phyloP scores from a whole-genome alignment of 1,284 basidiomycete genomes.

The Meripilus lineatus region DNA sequence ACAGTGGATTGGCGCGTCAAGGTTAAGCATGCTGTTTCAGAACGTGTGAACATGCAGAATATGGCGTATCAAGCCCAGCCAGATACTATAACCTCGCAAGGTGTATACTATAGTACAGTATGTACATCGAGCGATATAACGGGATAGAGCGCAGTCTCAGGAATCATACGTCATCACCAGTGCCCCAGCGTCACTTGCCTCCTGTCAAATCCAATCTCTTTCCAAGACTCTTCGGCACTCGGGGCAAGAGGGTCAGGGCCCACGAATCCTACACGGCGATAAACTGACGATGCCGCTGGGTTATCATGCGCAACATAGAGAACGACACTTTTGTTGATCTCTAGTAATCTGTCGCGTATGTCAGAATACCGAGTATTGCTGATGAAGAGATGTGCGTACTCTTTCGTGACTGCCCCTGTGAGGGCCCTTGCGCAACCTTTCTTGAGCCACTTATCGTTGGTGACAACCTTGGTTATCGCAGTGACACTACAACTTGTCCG shows the following conservation, averaged over 20 bases:
- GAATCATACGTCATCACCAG: conserved; percentile 36
- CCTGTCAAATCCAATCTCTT: conserved; percentile 58
- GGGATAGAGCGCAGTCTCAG: not conserved
- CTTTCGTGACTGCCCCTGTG: conserved; percentile 44
- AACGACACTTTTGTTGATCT: conserved; percentile 38
- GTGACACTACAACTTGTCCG: conserved; percentile 46
- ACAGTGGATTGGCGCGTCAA: no score
- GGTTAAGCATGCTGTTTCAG: no score
- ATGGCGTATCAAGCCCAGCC: no score
- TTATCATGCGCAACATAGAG: conserved; percentile 56
- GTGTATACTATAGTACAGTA: no score
- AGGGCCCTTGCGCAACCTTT: conserved; percentile 53
- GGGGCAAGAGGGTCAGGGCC: conserved; percentile 39
- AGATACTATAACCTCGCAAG: no score
- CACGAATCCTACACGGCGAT: conserved; percentile 54
- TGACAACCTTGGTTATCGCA: conserved; percentile 65
- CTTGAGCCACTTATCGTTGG: conserved; percentile 44
- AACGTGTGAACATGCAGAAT: no score
- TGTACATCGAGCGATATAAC: no score
- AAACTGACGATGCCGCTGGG: conserved; percentile 47
- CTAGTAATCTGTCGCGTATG: conserved; percentile 30
- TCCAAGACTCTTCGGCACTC: conserved; percentile 40
- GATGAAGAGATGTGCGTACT: conserved; percentile 31
- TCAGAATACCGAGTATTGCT: no score
- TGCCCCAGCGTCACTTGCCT: conserved; percentile 46